Evolutionary conservation across 345 rosid genomes (phyloP).

Genomic region (Erucastrum elatum): DNA sequence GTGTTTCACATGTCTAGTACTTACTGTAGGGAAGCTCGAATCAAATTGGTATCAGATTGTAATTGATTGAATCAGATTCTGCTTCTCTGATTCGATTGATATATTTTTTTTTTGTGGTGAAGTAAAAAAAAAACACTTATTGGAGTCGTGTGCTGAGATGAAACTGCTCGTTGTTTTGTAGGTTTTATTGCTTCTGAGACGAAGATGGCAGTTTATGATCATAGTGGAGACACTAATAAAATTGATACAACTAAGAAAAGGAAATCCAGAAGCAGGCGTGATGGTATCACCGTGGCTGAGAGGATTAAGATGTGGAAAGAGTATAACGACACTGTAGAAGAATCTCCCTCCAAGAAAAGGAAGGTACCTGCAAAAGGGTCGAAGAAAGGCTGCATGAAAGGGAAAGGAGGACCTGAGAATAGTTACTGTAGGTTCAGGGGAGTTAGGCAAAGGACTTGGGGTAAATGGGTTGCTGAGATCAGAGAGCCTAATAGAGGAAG

Average conservation of each 20-base stretch:
- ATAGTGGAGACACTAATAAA: constrained; percentile 15
- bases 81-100: too few relatives aligned
- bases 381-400: constrained; percentile 88
- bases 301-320: constrained; percentile 63
- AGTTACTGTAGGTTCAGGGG: constrained; percentile 61
- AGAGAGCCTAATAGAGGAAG: constrained; percentile 66
- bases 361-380: constrained; percentile 77
- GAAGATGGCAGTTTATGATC: constrained; percentile 42
- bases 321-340: constrained; percentile 42
- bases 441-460: constrained; percentile 90
- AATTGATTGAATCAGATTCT: neutral
- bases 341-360: constrained; percentile 21
- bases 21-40: neutral
- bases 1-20: too few relatives aligned
- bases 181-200: neutral
- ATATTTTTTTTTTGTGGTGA: too few relatives aligned
- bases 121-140: too few relatives aligned
- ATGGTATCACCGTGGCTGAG: constrained; percentile 51
- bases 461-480: constrained; percentile 94
- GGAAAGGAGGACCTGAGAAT: constrained; percentile 91
- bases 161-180: neutral
- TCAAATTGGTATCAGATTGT: neutral
- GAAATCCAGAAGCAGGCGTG: constrained; percentile 49
- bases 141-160: neutral
- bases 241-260: constrained; percentile 50